A percentile compares a stretch with the other conserved stretches of the same genome.
Evolutionary conservation across 2,329 filamentous ascomycete genomes (phyloP).

Genomic region (Colletotrichum chrysophilum): DNA sequence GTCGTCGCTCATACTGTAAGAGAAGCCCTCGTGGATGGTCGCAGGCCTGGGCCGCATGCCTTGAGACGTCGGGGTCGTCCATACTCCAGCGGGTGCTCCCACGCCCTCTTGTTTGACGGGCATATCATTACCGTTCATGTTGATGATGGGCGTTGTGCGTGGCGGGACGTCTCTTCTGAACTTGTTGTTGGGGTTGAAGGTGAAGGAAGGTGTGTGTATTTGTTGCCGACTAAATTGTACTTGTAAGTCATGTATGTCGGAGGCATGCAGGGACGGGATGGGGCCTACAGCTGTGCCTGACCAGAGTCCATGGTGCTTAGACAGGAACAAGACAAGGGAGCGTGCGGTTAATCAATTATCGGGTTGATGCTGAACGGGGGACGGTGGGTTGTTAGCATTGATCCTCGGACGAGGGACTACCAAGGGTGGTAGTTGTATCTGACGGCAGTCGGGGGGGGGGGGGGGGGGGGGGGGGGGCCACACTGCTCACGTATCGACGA

Average conservation of each 20-base stretch:
- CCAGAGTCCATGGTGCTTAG: constrained; percentile 54
- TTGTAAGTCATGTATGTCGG: constrained; percentile 36
- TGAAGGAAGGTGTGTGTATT: constrained; percentile 54
- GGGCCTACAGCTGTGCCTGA: constrained; percentile 58
- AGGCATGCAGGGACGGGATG: constrained; percentile 23
- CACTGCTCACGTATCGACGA: constrained; percentile 33
- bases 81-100: constrained; percentile 50
- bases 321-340: constrained; percentile 35
- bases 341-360: constrained; percentile 41
- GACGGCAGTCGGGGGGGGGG: constrained; percentile 22
- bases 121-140: constrained; percentile 59
- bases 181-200: constrained; percentile 52
- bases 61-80: constrained; percentile 61
- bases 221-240: constrained; percentile 50
- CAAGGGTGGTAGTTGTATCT: constrained; percentile 32
- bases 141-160: constrained; percentile 47
- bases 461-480: constrained; percentile 30
- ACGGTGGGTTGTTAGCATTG: constrained; percentile 43
- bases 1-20: constrained; percentile 61
- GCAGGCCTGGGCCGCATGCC: constrained; percentile 58
- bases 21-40: constrained; percentile 67
- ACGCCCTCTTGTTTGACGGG: constrained; percentile 52
- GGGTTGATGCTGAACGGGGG: constrained; percentile 37
- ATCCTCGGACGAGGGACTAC: constrained; percentile 30
- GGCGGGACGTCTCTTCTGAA: constrained; percentile 50